Evolutionary conservation across 2,329 filamentous ascomycete species (phyloP).

Genomic region (Curvularia sp.): DNA sequence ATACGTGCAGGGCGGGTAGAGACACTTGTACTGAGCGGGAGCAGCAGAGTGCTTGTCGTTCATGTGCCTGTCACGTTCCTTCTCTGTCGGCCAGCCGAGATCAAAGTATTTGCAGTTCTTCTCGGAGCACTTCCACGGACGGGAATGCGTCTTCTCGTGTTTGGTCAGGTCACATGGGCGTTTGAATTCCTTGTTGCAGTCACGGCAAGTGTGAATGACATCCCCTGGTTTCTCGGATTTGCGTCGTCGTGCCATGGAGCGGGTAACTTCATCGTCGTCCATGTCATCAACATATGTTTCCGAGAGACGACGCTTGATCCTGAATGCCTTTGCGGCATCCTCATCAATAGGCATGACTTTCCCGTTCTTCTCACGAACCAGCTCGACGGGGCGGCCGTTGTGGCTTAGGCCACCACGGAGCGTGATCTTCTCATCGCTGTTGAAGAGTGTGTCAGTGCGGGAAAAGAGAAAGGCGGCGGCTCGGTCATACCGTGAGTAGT

Average conservation of each 20-base stretch:
- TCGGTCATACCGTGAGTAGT: slow-evolving; percentile 55
- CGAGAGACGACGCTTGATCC: slow-evolving; percentile 62
- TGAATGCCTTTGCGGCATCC: slow-evolving; percentile 65
- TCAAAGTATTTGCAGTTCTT: slow-evolving; percentile 86
- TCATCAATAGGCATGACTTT: slow-evolving; percentile 76
- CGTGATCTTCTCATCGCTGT: slow-evolving; percentile 74
- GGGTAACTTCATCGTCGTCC: slow-evolving; percentile 82
- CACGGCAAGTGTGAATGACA: slow-evolving; percentile 78
- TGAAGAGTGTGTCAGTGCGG: slow-evolving; percentile 31
- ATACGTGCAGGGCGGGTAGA: slow-evolving; percentile 85
- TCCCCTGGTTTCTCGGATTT: slow-evolving; percentile 89
- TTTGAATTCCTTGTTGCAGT: slow-evolving; percentile 90
- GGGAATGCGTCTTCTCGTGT: slow-evolving; percentile 96
- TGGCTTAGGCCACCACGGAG: slow-evolving; percentile 82
- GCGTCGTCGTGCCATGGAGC: slow-evolving; percentile 95
- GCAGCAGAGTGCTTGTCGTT: slow-evolving; percentile 92
- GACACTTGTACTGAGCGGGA: slow-evolving; percentile 83
- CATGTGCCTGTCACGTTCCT: slow-evolving; percentile 93
- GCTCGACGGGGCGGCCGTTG: slow-evolving; percentile 82
- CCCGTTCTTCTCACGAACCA: slow-evolving; percentile 82
- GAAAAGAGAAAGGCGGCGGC: slow-evolving; percentile 32
- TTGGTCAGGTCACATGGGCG: slow-evolving; percentile 97
- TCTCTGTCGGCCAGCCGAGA: slow-evolving; percentile 94
- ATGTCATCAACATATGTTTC: slow-evolving; percentile 60
- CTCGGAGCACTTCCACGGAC: slow-evolving; percentile 91